phyloP scores from a whole-genome alignment of 768 basidiomycete species.

The Pleurotus tuoliensis region DNA sequence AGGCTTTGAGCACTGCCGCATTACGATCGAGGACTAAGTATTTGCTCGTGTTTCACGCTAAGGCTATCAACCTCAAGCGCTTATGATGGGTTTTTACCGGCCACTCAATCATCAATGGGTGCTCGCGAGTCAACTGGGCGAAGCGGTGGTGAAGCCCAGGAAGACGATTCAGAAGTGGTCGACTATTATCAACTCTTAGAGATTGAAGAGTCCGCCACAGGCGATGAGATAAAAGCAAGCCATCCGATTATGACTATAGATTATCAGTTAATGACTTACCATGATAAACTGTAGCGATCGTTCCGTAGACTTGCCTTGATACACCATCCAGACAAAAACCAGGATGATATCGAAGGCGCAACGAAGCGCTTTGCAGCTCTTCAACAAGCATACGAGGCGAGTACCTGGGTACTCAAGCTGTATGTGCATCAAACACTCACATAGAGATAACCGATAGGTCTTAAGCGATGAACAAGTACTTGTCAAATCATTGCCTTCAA shows the following conservation, averaged over 20 bases:
- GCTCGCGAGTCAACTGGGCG: conserved; percentile 59
- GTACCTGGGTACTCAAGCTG: conserved; percentile 15
- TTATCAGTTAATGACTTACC: not conserved
- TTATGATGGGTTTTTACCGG: too few species aligned
- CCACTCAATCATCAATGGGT: conserved; percentile 45
- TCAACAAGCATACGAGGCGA: conserved; percentile 94
- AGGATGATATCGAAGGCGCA: conserved; percentile 75
- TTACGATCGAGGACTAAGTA: not conserved
- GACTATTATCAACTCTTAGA: conserved; percentile 85
- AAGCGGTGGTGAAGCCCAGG: conserved; percentile 16
- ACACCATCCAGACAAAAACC: conserved; percentile 88
- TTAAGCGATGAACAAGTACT: conserved; percentile 90
- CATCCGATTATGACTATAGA: not conserved
- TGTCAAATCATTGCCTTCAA: not conserved
- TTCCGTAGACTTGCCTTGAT: conserved; percentile 83
- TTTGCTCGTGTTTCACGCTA: conserved; percentile 9
- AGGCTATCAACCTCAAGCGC: not conserved
- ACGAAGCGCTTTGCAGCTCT: conserved; percentile 83
- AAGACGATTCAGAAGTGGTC: conserved; percentile 21
- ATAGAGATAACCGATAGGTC: conserved; percentile 44
- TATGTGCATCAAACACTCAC: not conserved
- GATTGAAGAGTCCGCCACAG: conserved; percentile 76
- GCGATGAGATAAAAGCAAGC: conserved; percentile 83
- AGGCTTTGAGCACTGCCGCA: not conserved
- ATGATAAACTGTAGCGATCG: conserved; percentile 48